Evolutionary conservation across 768 basidiomycete species (phyloP).

Genomic region (Psilocybe tampanensis): DNA sequence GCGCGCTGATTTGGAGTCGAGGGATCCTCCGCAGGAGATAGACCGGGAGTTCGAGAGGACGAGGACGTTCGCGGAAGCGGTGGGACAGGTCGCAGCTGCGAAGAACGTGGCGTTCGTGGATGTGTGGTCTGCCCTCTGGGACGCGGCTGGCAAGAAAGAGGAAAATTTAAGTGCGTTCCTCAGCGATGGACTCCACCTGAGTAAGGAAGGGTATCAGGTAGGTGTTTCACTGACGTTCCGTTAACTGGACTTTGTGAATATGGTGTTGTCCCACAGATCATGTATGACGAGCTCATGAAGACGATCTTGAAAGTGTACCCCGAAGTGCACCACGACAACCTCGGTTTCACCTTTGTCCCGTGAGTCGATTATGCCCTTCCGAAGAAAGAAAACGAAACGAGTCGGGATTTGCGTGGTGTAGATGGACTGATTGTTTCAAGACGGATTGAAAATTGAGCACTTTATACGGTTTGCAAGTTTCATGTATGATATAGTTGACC

Average conservation of each 20-base stretch:
- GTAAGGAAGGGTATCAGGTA: constrained; percentile 72
- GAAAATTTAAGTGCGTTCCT: constrained; percentile 52
- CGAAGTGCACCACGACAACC: constrained; percentile 65
- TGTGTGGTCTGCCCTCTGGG: constrained; percentile 73
- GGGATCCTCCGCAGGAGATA: constrained; percentile 49
- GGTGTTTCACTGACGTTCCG: constrained; percentile 21
- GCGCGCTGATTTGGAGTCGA: constrained; percentile 47
- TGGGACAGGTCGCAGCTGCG: constrained; percentile 57
- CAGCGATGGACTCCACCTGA: constrained; percentile 83
- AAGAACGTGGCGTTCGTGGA: constrained; percentile 68
- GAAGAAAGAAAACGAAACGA: constrained; percentile 2
- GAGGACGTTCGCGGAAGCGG: constrained; percentile 72
- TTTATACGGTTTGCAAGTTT: too few species aligned
- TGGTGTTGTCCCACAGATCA: constrained; percentile 52
- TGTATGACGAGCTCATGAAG: constrained; percentile 63
- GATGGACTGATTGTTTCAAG: constrained; percentile 32
- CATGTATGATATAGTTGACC: too few species aligned
- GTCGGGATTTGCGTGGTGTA: constrained; percentile 14
- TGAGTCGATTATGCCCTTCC: constrained; percentile 39
- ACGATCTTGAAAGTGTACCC: constrained; percentile 62
- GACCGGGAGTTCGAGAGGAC: constrained; percentile 70
- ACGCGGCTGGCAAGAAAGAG: constrained; percentile 68
- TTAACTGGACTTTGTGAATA: neutral
- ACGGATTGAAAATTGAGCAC: neutral
- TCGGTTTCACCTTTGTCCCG: constrained; percentile 61